Evolutionary conservation across 805 yeast species (phyloP).

Genomic region (Saccharomycopsis malanga): DNA sequence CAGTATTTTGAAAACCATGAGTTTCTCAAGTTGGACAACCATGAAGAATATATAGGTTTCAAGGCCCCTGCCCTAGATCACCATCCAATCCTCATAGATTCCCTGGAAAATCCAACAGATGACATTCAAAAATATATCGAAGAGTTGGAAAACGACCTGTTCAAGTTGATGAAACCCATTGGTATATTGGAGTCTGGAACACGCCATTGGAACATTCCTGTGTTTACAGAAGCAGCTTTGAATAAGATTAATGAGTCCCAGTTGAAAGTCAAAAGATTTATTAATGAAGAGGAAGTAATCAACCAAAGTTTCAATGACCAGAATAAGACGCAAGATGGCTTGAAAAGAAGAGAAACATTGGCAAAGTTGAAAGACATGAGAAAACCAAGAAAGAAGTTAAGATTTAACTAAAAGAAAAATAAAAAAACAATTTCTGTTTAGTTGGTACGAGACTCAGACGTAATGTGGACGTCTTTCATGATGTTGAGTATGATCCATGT

Average conservation of each 20-base stretch:
- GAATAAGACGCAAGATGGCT: background rate
- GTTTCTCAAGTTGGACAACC: slow-evolving; percentile 34
- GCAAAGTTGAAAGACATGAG: slow-evolving; percentile 14
- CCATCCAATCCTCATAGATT: background rate
- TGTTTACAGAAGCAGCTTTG: slow-evolving; percentile 30
- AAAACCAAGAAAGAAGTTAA: background rate
- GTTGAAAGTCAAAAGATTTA: slow-evolving; percentile 17
- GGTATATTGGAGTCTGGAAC: slow-evolving; percentile 1
- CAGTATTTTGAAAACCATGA: slow-evolving; percentile 44
- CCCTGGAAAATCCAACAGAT: background rate
- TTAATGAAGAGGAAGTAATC: slow-evolving; percentile 8
- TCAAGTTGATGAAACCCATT: background rate
- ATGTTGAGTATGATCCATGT: too few relatives aligned
- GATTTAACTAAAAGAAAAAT: slow-evolving; percentile 12
- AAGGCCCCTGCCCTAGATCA: slow-evolving; percentile 1
- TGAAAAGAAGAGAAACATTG: slow-evolving; percentile 8
- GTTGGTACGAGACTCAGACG: too few relatives aligned
- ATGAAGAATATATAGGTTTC: slow-evolving; percentile 29
- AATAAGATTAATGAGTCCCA: slow-evolving; percentile 26
- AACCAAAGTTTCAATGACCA: slow-evolving; percentile 3
- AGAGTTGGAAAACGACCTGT: background rate
- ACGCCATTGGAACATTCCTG: slow-evolving; percentile 33
- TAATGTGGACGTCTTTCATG: too few relatives aligned
- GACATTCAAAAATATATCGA: background rate
- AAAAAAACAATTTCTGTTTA: too few relatives aligned